Evolutionary conservation across 345 rosid species (phyloP), one percentile per base, ranked within the genome.

Genomic region (Hirschfeldia incana): DNA sequence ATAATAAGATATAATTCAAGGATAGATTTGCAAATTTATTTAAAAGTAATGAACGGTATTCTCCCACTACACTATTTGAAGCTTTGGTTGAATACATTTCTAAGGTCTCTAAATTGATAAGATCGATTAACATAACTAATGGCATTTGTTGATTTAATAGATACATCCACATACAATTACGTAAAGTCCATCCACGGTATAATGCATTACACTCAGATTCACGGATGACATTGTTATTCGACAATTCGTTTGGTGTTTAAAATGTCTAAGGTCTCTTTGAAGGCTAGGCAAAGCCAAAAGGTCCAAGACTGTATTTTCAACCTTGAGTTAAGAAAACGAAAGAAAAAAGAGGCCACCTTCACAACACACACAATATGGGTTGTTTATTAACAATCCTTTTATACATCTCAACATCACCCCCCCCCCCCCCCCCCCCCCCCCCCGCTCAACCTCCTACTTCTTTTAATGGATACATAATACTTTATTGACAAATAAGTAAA

Each of bases 381-480:
- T 51, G 57, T 51, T 49, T 49, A 44, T 51, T 51, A 6, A 51
- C 17, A 51, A 51, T n/a, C 21, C 21, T 51, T 13, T 51, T 15
- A 51, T n/a, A 51, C 57, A n/a, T 51, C 57, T 51, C 57, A 51
- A 51, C 57, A 51, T 51, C 21, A 49, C 7, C 57, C 59, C 21
- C 21, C 21, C 5, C 21, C 21, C 21, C 5, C 21, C 21, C 21
- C 5, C n/a, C n/a, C 7, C 57, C 59, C 7, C 57, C 59, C 21
- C 21, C 21, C 5, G 33, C 17, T 46, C 78, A 75, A 36, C 39
- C 11, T 57, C 2, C 5, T 66, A 8, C 58, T 66, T 58, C 42
- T 53, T 55, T 75, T 21, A 76, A 76, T 49, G 57, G 44, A 36
- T 64, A 70, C 42, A 63, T 63, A 77, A 77, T 27, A 64, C 30